Percentiles rank a stretch among this genome's conserved stretches.
phyloP scores from a whole-genome alignment of 1,284 basidiomycete species.

The Pholiota adiposa region DNA sequence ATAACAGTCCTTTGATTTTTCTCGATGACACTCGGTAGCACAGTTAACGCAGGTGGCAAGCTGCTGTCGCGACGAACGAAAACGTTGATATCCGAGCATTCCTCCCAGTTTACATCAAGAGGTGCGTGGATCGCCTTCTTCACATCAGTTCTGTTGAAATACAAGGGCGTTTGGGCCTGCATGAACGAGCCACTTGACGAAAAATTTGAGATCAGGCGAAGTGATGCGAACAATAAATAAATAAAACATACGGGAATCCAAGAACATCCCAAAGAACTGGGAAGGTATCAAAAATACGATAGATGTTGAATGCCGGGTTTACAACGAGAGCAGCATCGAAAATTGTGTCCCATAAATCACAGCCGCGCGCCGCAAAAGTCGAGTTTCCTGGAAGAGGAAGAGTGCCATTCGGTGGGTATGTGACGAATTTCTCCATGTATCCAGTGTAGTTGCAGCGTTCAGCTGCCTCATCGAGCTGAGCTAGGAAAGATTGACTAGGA shows the following conservation, averaged over 20 bases:
- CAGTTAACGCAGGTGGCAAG: slow-evolving; percentile 61
- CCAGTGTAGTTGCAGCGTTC: slow-evolving; percentile 63
- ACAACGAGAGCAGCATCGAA: slow-evolving; percentile 60
- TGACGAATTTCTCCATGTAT: slow-evolving; percentile 65
- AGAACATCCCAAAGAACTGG: slow-evolving; percentile 74
- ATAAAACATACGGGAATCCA: slow-evolving; percentile 65
- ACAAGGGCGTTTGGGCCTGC: slow-evolving; percentile 53
- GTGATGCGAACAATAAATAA: background rate
- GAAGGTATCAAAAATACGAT: slow-evolving; percentile 72
- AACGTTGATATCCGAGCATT: slow-evolving; percentile 64
- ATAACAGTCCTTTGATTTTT: slow-evolving; percentile 73
- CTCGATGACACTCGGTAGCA: slow-evolving; percentile 76
- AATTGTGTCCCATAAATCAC: slow-evolving; percentile 70
- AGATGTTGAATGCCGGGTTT: slow-evolving; percentile 80
- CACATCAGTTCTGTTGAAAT: slow-evolving; percentile 74
- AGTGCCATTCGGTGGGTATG: slow-evolving; percentile 63
- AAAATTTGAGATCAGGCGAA: background rate
- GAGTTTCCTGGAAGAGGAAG: slow-evolving; percentile 65
- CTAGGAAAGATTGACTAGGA: slow-evolving; percentile 64
- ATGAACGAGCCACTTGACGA: slow-evolving; percentile 60
- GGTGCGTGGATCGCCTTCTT: slow-evolving; percentile 79
- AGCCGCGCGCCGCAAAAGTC: slow-evolving; percentile 47
- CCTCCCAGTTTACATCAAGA: slow-evolving; percentile 58
- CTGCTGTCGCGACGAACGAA: slow-evolving; percentile 66
- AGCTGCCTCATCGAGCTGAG: slow-evolving; percentile 56